Base-by-base conservation (phyloP, 208 protist species). In the Crithidia bombi region DNA sequence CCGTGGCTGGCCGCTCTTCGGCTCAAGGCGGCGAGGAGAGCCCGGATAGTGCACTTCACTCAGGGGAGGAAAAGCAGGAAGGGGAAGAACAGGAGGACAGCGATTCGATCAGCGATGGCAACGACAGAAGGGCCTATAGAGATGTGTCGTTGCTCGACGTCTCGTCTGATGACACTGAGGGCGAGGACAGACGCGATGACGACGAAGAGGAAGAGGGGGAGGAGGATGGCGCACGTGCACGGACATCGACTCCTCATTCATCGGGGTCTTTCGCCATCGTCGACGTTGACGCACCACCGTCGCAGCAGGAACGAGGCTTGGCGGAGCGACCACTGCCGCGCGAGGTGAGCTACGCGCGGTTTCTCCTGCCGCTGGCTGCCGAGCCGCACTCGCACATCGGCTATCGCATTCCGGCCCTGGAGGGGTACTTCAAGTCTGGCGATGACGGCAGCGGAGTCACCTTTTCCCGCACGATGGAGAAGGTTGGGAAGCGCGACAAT, bases 381-480 rank as follows among this genome's bases (percentile, higher is more conserved):
- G 38, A 63, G 28, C 67, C 73, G 35, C 79, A 89, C 69, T 81
- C 73, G 26, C 79, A 92, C 71, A 81, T 86, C 50, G 61, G 61
- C 17, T 73, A 78, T 49, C 78, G 78, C 43, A 23, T 87, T 51
- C 63, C 65, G 0, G 72, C 68, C 0, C 51, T 89, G 7, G 73
- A 72, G 21, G 47, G 65, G 55, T 65, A 83, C 50, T 81, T 92
- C 47, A 69, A 75, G 44, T 43, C 56, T 7, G 76, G 71, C 33
- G 86, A 92, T 63, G 69, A 56, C 41, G 28, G 65, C 5, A 33
- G 68, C 35, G 65, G 78, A 46, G 79, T 89, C 38, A 78, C 88
- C 32, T 92, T 89, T 59, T 92, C 81, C 5, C 73, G 79, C 47
- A 65, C 56, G 26, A 78, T 89, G 32, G 82, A 89, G 50, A 87